These are phyloP conservation scores for Pharnaceum exiguum DNA, from an alignment of 148 eudicot genomes.

Conservation along the genomic window DNA sequence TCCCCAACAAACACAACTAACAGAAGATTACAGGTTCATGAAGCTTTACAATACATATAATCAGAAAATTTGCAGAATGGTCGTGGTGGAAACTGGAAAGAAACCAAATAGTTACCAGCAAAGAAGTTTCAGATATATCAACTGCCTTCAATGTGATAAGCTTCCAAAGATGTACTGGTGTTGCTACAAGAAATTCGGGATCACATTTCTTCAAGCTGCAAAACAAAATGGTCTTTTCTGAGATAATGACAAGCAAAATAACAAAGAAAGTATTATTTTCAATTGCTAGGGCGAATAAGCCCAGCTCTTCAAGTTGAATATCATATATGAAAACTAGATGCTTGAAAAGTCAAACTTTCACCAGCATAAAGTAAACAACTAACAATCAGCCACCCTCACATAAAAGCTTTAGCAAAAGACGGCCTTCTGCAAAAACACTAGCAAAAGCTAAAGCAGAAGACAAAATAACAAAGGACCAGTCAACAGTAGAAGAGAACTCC, in stretches of 20 bases:
- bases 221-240: constrained; percentile 5
- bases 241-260: neutral
- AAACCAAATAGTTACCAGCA: constrained; percentile 55
- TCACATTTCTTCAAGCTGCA: constrained; percentile 77
- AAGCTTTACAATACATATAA: neutral
- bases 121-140: constrained; percentile 63
- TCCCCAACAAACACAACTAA: no score
- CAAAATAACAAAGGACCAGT: no score
- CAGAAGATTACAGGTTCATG: neutral
- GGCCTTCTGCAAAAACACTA: no score
- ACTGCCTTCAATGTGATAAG: constrained; percentile 64
- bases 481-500: no score
- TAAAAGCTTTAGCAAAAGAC: no score
- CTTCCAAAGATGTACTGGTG: constrained; percentile 85
- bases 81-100: neutral
- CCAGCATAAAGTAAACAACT: no score
- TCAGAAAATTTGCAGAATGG: neutral
- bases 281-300: neutral
- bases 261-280: neutral
- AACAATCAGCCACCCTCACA: no score
- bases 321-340: neutral
- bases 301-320: neutral
- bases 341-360: no score
- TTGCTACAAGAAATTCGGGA: constrained; percentile 88
- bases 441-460: no score